Evolutionary conservation across 2,329 filamentous ascomycete species (phyloP), one percentile per base, ranked within the genome.

Genomic region (Colletotrichum shisoi): DNA sequence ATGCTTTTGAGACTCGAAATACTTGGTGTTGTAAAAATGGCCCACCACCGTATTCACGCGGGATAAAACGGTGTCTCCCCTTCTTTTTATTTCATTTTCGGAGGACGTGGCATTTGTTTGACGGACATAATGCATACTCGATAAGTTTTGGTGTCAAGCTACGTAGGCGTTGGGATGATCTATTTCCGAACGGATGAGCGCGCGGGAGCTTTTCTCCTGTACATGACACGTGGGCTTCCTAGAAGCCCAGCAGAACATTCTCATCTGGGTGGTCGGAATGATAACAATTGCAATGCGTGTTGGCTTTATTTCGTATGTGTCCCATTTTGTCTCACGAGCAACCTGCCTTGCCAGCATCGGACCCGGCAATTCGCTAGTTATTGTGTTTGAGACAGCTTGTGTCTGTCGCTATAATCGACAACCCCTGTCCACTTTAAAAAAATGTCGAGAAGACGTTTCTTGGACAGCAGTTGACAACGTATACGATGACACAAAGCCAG

Each of bases 161-260:
- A 8, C 15, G 44, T 7, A 27, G 63, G 52, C 45, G 59, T 63
- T 57, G 52, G 61, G 24, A 31, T 54, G 49, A 27, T 46, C 42
- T 48, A 1, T 15, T 27, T 49, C 11, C 7, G 37, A 65, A 39
- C 37, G 42, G 42, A n/a, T 34, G 51, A 61, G n/a, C 24, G 19
- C 17, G 40, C 49, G 19, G 39, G 42, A 27, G 39, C 42, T 11
- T 13, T 9, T 24, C 34, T 51, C 15, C 45, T 31, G 45, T 51
- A 42, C 2, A 51, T 17, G 37, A 19, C 34, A 11, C 9, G 37
- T 49, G 42, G 49, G 49, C 3, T 8, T 4, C 21, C 2, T 13
- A n/a, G 19, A 48, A 48, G 31, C 42, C 15, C 13, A 17, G 8
- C 31, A n/a, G n/a, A 17, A 6, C 37, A 46, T 19, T 45, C 17